Evolutionary conservation across 257 asterid species (phyloP).

Genomic region (Nemophila menziesii): DNA sequence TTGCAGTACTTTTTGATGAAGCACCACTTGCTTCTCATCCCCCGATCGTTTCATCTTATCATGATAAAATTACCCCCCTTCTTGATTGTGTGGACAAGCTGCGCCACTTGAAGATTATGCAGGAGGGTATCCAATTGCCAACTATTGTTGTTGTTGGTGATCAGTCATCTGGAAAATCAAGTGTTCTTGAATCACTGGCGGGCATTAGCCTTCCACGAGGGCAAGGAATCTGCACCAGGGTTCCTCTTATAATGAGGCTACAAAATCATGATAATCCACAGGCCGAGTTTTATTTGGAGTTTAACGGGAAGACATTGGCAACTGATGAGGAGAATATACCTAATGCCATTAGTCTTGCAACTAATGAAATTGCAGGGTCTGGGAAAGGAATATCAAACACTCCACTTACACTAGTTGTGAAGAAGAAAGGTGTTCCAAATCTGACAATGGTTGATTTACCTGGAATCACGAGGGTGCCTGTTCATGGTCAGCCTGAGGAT

Average conservation of each 20-base stretch:
- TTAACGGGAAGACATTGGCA: not conserved
- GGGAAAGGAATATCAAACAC: conserved; percentile 1
- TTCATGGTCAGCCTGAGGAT: conserved; percentile 12
- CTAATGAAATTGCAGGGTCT: not conserved
- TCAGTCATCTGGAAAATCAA: conserved; percentile 7
- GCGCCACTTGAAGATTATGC: conserved; percentile 7
- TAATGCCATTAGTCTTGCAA: not conserved
- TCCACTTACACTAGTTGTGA: conserved; percentile 1
- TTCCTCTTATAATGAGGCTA: conserved; percentile 7
- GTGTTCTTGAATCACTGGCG: conserved; percentile 7
- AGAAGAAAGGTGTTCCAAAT: conserved; percentile 4
- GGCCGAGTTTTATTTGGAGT: conserved; percentile 4
- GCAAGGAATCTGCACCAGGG: conserved; percentile 6
- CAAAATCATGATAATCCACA: not conserved
- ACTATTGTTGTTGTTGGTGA: conserved; percentile 6
- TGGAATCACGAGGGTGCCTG: conserved; percentile 5
- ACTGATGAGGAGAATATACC: not conserved
- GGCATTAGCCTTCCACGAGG: conserved; percentile 5
- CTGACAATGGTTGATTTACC: conserved; percentile 6
- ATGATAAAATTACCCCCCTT: not conserved
- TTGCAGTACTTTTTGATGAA: not conserved
- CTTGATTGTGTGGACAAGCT: not conserved
- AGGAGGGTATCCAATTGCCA: conserved; percentile 11
- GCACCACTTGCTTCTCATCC: not conserved
- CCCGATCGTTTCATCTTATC: not conserved